Conservation (phyloP, 768 basidiomycete genomes). For the Russula vinacea region DNA sequence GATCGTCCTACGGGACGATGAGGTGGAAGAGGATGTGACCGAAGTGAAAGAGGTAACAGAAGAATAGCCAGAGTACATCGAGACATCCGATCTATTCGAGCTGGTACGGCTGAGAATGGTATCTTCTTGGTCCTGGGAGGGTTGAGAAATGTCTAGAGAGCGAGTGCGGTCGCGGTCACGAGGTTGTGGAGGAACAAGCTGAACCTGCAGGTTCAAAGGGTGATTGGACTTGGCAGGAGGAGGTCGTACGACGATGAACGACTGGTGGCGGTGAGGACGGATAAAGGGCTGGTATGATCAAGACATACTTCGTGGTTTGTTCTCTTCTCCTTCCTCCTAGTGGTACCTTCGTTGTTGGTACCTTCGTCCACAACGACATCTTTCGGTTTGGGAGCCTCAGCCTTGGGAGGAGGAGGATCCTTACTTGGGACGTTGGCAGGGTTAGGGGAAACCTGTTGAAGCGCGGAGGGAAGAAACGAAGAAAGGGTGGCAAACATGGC, state of each 20-base stretch:
- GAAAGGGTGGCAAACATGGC: constrained; percentile 26
- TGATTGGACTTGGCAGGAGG: constrained; percentile 84
- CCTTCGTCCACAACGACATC: constrained; percentile 32
- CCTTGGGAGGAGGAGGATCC: neutral
- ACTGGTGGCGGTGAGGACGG: constrained; percentile 44
- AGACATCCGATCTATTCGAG: constrained; percentile 53
- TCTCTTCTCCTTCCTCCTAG: constrained; percentile 48
- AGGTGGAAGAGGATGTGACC: constrained; percentile 39
- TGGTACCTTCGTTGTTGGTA: constrained; percentile 37
- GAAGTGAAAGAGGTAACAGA: constrained; percentile 46
- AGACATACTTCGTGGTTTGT: constrained; percentile 48
- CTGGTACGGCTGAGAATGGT: constrained; percentile 42
- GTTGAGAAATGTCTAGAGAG: constrained; percentile 44
- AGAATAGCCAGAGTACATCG: constrained; percentile 45
- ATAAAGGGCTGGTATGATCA: constrained; percentile 1
- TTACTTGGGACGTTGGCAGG: constrained; percentile 9
- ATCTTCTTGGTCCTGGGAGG: constrained; percentile 33
- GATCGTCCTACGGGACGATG: constrained; percentile 63
- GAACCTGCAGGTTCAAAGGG: constrained; percentile 86
- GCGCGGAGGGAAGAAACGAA: constrained; percentile 24
- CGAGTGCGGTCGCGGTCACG: constrained; percentile 42
- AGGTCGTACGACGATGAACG: constrained; percentile 88
- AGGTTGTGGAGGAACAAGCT: constrained; percentile 73
- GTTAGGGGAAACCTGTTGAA: constrained; percentile 25
- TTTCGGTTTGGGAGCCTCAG: constrained; percentile 10